phyloP scores from a whole-genome alignment of 768 basidiomycete species.

The Leccinum barrowsii region DNA sequence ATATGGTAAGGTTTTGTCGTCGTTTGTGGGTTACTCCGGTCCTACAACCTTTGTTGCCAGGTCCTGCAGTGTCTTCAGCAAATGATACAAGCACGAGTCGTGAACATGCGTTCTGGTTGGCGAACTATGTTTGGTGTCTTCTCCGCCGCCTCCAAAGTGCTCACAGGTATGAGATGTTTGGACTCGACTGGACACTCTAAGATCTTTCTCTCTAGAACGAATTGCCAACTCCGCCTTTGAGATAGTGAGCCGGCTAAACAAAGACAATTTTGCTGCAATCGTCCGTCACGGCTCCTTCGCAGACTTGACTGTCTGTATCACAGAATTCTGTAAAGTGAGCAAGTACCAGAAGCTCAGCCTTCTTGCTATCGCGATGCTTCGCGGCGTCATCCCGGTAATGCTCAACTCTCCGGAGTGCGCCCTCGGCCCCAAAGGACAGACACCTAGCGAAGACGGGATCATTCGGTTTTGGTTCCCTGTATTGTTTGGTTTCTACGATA shows the following conservation, averaged over 20 bases:
- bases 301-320: constrained; percentile 94
- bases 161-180: constrained; percentile 57
- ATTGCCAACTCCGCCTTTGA: constrained; percentile 94
- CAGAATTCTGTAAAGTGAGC: constrained; percentile 98
- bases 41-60: constrained; percentile 36
- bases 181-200: not conserved
- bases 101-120: constrained; percentile 98
- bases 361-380: constrained; percentile 94
- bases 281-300: constrained; percentile 93
- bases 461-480: constrained; percentile 97
- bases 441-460: constrained; percentile 77
- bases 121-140: constrained; percentile 99
- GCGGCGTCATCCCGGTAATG: constrained; percentile 91
- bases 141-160: constrained; percentile 90
- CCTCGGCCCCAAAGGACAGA: constrained; percentile 30
- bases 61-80: constrained; percentile 97
- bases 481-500: constrained; percentile 97
- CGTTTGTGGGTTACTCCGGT: not conserved
- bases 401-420: constrained; percentile 72
- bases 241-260: constrained; percentile 87
- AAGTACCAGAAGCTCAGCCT: constrained; percentile 99
- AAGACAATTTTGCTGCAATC: constrained; percentile 86
- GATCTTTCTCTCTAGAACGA: constrained; percentile 53
- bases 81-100: constrained; percentile 94
- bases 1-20: constrained; percentile 64